Base-by-base conservation (phyloP, 305 asterid species). In the Coffea humblotiana region DNA sequence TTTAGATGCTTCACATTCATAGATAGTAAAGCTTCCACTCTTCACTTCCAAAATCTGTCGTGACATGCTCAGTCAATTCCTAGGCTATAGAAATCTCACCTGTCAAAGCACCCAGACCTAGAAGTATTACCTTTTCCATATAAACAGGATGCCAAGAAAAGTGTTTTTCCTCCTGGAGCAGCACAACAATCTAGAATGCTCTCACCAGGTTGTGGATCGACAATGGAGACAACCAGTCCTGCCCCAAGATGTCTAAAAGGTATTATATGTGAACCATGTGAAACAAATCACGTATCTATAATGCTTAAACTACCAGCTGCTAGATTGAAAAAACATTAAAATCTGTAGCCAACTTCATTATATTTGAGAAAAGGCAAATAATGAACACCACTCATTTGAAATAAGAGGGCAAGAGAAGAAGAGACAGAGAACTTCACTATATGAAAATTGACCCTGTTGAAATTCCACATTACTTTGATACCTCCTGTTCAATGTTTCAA, bases 161-260 rank as follows among this genome's bases (percentile, higher is more conserved):
- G 96, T 63, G 98, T 92, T 88, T 95, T 95, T 79, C 99, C 99
- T 73, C 99, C 99, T 35, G 99, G 99, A 72, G 99, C 99, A 76
- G 99, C 99, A 87, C 99, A 95, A 80, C 98, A 95, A 88, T 95
- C 99, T 75, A 95, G 84, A 81, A 95, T 92, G 72, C 77, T 91
- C 84, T 93, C 99, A 73, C 98, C 97, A 37, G 97, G 92, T 69
- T 87, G 91, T 77, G 99, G 99, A 83, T 95, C 95, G 79, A 95
- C 94, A 70, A 93, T 85, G 64, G 82, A 85, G 77, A 95, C 97
- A 79, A 90, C 94, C 89, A 95, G 67, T 74, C 99, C 99, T 95
- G 90, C 87, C 87, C 54, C 74, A 85, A 80, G 72, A 71, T 79
- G 56, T 79, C 47, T 70, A 65, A 73, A 76, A 76, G 67, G 77